Base-by-base conservation (phyloP, 192 early-diverging fungal genomes). In the Coemansia sp. region DNA sequence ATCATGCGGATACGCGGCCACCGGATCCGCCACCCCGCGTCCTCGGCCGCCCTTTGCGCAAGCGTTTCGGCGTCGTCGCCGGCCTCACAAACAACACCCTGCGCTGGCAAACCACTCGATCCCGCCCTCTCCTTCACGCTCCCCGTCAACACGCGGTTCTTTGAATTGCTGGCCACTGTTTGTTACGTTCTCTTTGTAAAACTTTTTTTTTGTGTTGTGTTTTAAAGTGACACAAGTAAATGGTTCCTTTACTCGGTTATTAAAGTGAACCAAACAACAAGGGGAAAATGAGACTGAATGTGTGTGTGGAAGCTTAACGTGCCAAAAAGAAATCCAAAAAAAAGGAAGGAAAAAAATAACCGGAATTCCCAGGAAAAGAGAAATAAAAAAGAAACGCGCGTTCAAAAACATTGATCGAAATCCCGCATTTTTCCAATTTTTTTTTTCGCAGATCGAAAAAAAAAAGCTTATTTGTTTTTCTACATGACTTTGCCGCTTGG, bases 1-100 rank as follows among this genome's bases (percentile, higher is more conserved):
- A 78, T 78, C 75, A 71, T 78, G 8, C 65, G 68, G 21, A 78
- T 40, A 22, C 62, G 75, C 16, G 75, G 69, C 74, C 74, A 77
- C 6, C 56, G 71, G 9, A 74, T 60, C 42, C 42, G 57, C 75
- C 75, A 78, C 19, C 75, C 75, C 16, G 75, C 75, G 23, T 64
- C 69, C 28, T 51, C 44, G 27, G 75, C 75, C 23, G 75, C 68
- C 2, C 64, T 49, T 18, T 55, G 65, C 2, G 75, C 75, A 27
- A 78, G 49, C 54, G 43, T 56, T 58, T 78, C 75, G 8, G 75
- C 75, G 30, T 42, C 54, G 19, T 61, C 58, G 27, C 32, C 44
- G 6, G 28, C 54, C 43, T 30, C n/a, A n/a, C n/a, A n/a, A n/a
- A n/a, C n/a, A n/a, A n/a, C n/a, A n/a, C 9, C 14, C 18, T 56